Conservation (phyloP, 2,329 filamentous ascomycete genomes). For the Fusarium nygamai region DNA sequence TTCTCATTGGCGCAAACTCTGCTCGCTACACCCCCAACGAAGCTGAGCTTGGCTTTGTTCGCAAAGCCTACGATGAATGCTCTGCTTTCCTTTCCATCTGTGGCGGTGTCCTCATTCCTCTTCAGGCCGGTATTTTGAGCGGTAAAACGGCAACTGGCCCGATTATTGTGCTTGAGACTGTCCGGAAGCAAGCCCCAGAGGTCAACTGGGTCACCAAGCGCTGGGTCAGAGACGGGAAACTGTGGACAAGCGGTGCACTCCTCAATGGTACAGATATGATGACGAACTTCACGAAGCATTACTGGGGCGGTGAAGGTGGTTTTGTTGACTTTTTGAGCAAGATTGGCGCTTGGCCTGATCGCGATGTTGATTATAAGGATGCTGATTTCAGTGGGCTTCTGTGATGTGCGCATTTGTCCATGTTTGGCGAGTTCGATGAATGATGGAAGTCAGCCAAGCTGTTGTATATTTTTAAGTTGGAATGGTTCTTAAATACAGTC, state of each 20-base stretch:
- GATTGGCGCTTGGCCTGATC: slow-evolving; percentile 39
- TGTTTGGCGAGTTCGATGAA: too few relatives aligned
- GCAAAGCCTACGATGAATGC: slow-evolving; percentile 48
- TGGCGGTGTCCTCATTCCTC: slow-evolving; percentile 47
- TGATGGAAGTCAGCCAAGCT: neutral
- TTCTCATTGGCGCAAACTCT: slow-evolving; percentile 52
- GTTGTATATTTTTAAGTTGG: neutral
- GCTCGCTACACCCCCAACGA: slow-evolving; percentile 44
- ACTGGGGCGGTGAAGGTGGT: slow-evolving; percentile 42
- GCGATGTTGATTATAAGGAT: slow-evolving; percentile 50
- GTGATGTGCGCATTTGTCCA: neutral
- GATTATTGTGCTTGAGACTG: slow-evolving; percentile 37
- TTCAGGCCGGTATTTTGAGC: slow-evolving; percentile 49
- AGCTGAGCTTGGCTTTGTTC: slow-evolving; percentile 50
- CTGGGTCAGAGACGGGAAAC: slow-evolving; percentile 49
- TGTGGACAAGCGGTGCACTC: slow-evolving; percentile 50
- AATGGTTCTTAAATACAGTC: too few relatives aligned
- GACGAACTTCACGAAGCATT: slow-evolving; percentile 42
- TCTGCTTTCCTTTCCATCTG: slow-evolving; percentile 54
- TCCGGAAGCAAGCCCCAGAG: slow-evolving; percentile 43
- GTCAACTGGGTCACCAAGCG: slow-evolving; percentile 52
- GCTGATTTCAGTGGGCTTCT: neutral
- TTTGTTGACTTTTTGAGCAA: slow-evolving; percentile 35
- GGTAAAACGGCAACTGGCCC: slow-evolving; percentile 53
- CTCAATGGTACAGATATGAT: slow-evolving; percentile 51